Conservation (phyloP, 208 protist species). For the Endotrypanum monterogeii region DNA sequence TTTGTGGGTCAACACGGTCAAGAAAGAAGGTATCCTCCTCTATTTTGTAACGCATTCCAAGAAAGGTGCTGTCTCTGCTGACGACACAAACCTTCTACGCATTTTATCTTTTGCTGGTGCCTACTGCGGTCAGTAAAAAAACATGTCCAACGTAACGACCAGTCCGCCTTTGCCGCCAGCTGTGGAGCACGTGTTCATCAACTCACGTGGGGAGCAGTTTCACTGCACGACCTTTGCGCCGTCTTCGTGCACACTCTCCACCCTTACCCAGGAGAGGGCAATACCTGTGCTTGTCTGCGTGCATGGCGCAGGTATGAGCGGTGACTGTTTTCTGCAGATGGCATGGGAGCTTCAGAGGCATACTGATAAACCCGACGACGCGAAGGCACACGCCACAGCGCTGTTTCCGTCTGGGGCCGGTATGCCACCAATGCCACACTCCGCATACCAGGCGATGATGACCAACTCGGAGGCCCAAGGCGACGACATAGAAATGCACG, state of each 20-base stretch:
- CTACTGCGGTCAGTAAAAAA: neutral
- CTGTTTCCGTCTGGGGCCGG: neutral
- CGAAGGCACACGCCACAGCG: neutral
- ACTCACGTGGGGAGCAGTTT: slow-evolving; percentile 52
- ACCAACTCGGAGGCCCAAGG: slow-evolving; percentile 17
- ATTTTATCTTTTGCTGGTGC: neutral
- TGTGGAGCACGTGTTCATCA: slow-evolving; percentile 38
- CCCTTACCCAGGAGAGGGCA: neutral
- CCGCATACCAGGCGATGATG: neutral
- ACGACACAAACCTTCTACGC: neutral
- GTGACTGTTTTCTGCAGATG: slow-evolving; percentile 66
- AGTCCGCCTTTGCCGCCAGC: slow-evolving; percentile 6
- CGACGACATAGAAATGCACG: slow-evolving; percentile 44
- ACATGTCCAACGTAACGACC: neutral
- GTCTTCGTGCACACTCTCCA: neutral
- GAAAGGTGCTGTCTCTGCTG: neutral
- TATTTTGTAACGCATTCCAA: neutral
- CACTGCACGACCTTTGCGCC: slow-evolving; percentile 52
- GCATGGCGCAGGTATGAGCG: slow-evolving; percentile 90
- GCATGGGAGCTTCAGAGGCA: slow-evolving; percentile 40
- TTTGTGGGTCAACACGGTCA: neutral
- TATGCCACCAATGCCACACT: neutral
- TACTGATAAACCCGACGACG: neutral
- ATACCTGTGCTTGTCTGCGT: slow-evolving; percentile 83
- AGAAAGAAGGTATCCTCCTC: neutral